phyloP scores from a whole-genome alignment of 352 stramenopile species.

The Hyphochytrium catenoides region DNA sequence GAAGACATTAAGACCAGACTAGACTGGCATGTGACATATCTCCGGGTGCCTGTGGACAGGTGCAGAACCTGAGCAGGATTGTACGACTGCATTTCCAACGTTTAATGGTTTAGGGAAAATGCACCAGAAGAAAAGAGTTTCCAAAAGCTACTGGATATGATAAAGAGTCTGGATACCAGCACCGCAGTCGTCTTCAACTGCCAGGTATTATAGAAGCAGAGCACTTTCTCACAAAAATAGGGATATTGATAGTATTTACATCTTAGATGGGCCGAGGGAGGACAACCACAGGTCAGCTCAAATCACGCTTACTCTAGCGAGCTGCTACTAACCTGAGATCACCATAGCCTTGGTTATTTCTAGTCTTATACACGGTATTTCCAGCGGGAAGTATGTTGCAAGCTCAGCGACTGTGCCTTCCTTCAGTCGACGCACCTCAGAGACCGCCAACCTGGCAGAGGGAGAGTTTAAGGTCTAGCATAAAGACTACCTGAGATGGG shows the following conservation, averaged over 20 bases:
- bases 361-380: slow-evolving; percentile 22
- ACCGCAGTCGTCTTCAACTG: slow-evolving; percentile 20
- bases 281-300: slow-evolving; percentile 24
- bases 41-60: slow-evolving; percentile 3
- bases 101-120: slow-evolving; percentile 3
- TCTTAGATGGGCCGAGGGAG: slow-evolving; percentile 45
- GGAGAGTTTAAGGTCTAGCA: slow-evolving; percentile 5
- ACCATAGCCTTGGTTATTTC: slow-evolving; percentile 24
- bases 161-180: neutral
- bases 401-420: neutral
- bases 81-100: too few relatives aligned
- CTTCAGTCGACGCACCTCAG: neutral
- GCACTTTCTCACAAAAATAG: neutral
- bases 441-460: slow-evolving; percentile 3
- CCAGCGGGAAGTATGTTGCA: neutral
- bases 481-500: slow-evolving; percentile 4
- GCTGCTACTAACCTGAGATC: neutral
- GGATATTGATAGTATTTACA: neutral
- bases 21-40: slow-evolving; percentile 1
- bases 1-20: neutral
- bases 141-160: neutral
- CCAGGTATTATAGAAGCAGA: slow-evolving; percentile 9
- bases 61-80: too few relatives aligned
- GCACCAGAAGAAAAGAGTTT: slow-evolving; percentile 1
- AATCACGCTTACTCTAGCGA: neutral